Percentiles rank a stretch among this genome's conserved stretches.
Evolutionary conservation across 2,329 filamentous ascomycete genomes (phyloP).

Genomic region (Keithomyces neogunnii): DNA sequence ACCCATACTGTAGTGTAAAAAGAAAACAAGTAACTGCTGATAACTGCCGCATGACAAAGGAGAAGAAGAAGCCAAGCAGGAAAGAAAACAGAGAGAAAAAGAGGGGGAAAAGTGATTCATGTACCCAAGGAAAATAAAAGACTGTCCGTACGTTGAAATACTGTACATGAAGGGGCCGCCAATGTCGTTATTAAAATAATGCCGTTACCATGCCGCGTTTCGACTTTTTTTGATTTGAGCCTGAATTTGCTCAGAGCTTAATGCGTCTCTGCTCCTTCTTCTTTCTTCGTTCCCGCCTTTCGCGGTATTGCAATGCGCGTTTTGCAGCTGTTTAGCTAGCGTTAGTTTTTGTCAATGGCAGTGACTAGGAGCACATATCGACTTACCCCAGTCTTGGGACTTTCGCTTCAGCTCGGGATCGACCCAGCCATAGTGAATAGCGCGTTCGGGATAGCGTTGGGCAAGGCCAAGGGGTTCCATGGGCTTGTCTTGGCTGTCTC

Average conservation of each 20-base stretch:
- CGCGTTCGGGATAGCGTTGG: slow-evolving; percentile 39
- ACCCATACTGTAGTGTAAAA: not conserved
- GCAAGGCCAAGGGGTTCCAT: slow-evolving; percentile 28
- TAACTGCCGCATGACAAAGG: not conserved
- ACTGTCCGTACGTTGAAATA: not conserved
- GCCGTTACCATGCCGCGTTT: slow-evolving; percentile 5
- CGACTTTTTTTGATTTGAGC: not conserved
- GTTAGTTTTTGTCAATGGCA: not conserved
- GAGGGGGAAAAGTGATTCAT: not conserved
- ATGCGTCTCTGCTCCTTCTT: slow-evolving; percentile 29
- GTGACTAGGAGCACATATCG: not conserved
- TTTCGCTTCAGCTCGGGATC: slow-evolving; percentile 27
- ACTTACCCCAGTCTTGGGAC: slow-evolving; percentile 33
- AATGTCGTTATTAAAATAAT: slow-evolving; percentile 2
- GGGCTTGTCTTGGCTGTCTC: slow-evolving; percentile 27
- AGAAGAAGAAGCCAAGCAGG: not conserved
- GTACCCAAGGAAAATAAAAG: not conserved
- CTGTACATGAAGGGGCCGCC: slow-evolving; percentile 1
- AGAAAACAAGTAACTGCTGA: not conserved
- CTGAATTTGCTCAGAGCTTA: slow-evolving; percentile 20
- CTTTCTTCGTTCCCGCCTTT: slow-evolving; percentile 27
- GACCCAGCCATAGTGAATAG: slow-evolving; percentile 37
- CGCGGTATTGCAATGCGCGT: slow-evolving; percentile 25
- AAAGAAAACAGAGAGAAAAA: not conserved
- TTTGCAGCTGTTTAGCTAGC: slow-evolving; percentile 20